Evolutionary conservation across 225 moss, liverwort and hornwort species (phyloP), one percentile per base, ranked within the genome.

Genomic region (Asterella californica): DNA sequence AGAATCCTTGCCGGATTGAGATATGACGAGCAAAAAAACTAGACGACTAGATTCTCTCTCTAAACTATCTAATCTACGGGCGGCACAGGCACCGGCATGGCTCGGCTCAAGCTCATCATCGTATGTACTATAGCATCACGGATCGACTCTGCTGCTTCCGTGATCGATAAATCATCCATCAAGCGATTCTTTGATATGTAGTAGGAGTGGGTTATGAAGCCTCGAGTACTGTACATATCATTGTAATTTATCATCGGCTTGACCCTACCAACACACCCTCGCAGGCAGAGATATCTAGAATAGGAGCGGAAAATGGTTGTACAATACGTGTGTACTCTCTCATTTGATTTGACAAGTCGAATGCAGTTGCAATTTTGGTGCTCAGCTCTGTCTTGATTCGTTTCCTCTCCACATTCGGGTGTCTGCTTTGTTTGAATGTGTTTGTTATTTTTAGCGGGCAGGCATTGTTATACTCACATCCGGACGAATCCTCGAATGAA

Each of bases 121-220:
- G 42, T 27, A 74, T 75, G 57, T 75, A 75, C 33, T 57, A 75
- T 75, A 75, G 52, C 36, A 75, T 59, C 75, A 37, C 32, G 34
- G 57, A 37, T 75, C 27, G 69, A 30, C 75, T 34, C 32, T 32
- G 32, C 54, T 2, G 46, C 30, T 10, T 72, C 48, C 19, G 9
- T 37, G 75, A 57, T 30, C 24, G 50, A 67, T 36, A 36, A 67
- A 36, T 7, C 7, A 36, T 7, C 7, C 42, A 42, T 67, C 67
- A 67, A 30, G 30, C 30, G 24, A 75, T 55, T 74, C 74, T 52
- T 54, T 22, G 34, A 36, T 57, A 9, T 21, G 54, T 75, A 53
- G 21, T 37, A 59, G 21, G 36, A 30, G 59, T 21, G 55, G 75
- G 57, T 75, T 55, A 55, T 75, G 34, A 57, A 57, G 57, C 55